Percentiles rank a stretch among this genome's conserved stretches.
phyloP scores from a whole-genome alignment of 2,329 filamentous ascomycete species.

The Arthrinium puccinioides region DNA sequence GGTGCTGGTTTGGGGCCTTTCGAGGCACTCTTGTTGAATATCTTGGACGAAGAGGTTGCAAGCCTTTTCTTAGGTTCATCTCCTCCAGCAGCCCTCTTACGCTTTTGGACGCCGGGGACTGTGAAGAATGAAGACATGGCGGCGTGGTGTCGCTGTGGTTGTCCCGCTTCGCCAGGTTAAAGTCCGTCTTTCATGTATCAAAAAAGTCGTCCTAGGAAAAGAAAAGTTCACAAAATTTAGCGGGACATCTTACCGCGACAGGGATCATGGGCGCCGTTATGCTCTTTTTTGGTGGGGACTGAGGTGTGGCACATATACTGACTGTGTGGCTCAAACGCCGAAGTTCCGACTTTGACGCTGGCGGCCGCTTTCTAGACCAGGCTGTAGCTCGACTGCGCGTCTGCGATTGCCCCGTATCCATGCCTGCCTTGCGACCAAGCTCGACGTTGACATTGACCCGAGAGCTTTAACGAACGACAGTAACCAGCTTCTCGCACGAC shows the following conservation, averaged over 20 bases:
- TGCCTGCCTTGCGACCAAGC: constrained; percentile 4
- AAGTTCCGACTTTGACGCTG: constrained; percentile 10
- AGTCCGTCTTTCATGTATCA: too few relatives aligned
- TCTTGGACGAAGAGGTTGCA: constrained; percentile 23
- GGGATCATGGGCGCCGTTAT: constrained; percentile 8
- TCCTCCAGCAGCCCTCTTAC: constrained; percentile 60
- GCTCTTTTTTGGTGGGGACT: not conserved
- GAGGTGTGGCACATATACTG: too few relatives aligned
- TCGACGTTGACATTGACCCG: constrained; percentile 3
- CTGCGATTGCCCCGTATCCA: constrained; percentile 1
- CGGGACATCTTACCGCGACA: constrained; percentile 7
- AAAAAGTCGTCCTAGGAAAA: constrained; percentile 6
- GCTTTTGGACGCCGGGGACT: constrained; percentile 72
- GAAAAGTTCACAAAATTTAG: constrained; percentile 9
- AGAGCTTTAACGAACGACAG: constrained; percentile 2
- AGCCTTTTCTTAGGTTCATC: constrained; percentile 54
- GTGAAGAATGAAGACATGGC: constrained; percentile 96
- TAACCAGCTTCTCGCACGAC: constrained; percentile 5
- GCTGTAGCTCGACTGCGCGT: constrained; percentile 37
- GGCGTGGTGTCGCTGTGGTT: constrained; percentile 12
- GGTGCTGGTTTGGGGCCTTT: constrained; percentile 10
- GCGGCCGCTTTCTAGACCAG: constrained; percentile 21
- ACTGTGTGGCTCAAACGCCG: constrained; percentile 8
- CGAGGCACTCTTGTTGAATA: constrained; percentile 19
- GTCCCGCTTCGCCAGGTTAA: constrained; percentile 1